phyloP scores from a whole-genome alignment of 2,329 filamentous ascomycete genomes.

The Botrytis fabae region DNA sequence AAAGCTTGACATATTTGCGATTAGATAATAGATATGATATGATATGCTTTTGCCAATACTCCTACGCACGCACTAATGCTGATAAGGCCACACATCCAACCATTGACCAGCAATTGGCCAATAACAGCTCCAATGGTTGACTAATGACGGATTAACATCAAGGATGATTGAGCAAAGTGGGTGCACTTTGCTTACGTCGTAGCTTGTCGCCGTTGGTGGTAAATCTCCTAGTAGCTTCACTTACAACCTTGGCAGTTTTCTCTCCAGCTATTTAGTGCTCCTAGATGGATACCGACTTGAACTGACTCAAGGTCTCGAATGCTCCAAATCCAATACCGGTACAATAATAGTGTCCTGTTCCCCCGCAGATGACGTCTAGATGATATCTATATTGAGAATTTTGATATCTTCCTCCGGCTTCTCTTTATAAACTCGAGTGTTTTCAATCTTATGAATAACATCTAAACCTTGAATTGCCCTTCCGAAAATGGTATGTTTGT shows the following conservation, averaged over 20 bases:
- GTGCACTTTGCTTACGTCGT: not conserved
- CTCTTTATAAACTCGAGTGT: slow-evolving; percentile 79
- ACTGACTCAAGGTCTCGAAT: not conserved
- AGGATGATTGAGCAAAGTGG: not conserved
- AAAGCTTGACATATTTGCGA: not conserved
- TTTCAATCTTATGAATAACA: slow-evolving; percentile 95
- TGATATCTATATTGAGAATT: slow-evolving; percentile 75
- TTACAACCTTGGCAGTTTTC: not conserved
- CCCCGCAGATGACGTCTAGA: slow-evolving; percentile 28
- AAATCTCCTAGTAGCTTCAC: not conserved
- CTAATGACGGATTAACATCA: slow-evolving; percentile 10
- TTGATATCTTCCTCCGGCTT: slow-evolving; percentile 97
- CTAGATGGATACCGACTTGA: not conserved
- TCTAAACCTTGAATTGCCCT: slow-evolving; percentile 87
- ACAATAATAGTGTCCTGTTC: not conserved
- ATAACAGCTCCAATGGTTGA: not conserved
- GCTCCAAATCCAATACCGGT: not conserved
- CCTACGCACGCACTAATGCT: not conserved
- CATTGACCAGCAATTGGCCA: not conserved
- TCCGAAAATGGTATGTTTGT: slow-evolving; percentile 95
- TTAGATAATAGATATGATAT: not conserved
- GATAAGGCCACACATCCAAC: not conserved
- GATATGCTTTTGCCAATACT: not conserved
- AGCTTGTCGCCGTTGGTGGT: not conserved
- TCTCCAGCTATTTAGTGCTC: not conserved